Evolutionary conservation across 2,329 filamentous ascomycete species (phyloP), one percentile per base, ranked within the genome.

Genomic region (Aquanectria penicillioides): DNA sequence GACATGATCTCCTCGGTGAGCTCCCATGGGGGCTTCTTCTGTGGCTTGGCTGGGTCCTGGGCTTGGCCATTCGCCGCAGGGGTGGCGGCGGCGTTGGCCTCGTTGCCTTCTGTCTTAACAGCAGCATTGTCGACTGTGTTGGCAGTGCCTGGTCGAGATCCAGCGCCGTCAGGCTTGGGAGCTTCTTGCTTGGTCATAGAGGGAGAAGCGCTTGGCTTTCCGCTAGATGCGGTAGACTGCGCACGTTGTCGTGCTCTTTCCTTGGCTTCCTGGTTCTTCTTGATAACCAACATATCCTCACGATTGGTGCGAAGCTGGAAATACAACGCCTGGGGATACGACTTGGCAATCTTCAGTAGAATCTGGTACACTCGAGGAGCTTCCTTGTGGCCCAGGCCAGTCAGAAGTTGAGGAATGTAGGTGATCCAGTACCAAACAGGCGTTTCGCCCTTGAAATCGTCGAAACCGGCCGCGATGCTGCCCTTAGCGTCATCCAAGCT

Each of bases 401-500:
- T 94, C 26, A 99, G 86, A 36, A 99, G 84, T 76, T 99, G 95
- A 15, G 95, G 95, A 63, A 99, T 98, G 74, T 97, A 99, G 0
- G 94, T 98, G 67, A 98, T 97, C 95, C 95, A 99, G 78, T 98
- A 99, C 95, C 95, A 99, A 11, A 97, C 93, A 1, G 94, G 93
- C 2, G 93, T 97, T 68, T 99, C 96, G 48, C 95, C 95, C 81
- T 98, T 97, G 80, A 95, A 99, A 67, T 94, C 92, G 65, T 97
- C 93, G 66, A 97, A 99, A 11, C 94, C 93, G 68, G 88, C 83
- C 1, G 92, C 90, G 59, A 99, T 89, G 31, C 86, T 89, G 11
- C 92, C 92, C 72, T 93, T 92, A 0, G 91, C 83, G 70, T 97
- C 93, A 71, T 99, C 95, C 65, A 99, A 82, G 75, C 94, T 98